Evolutionary conservation across 768 basidiomycete genomes (phyloP), one percentile per base, ranked within the genome.

Genomic region (Tricholoma terreum): DNA sequence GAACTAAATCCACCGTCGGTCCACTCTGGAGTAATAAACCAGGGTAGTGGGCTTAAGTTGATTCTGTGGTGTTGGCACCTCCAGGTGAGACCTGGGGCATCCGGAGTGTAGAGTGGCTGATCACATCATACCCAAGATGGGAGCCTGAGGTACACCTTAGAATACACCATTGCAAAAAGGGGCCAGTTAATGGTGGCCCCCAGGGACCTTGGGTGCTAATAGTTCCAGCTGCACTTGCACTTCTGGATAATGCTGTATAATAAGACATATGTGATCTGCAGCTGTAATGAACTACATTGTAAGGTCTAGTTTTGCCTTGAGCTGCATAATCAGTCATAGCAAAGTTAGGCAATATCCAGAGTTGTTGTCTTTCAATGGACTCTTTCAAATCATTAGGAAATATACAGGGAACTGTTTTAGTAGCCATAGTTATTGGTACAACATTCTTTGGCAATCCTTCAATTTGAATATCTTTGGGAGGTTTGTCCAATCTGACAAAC

Each of bases 401-500:
- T 50, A 31, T 8, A 50, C 50, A 50, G 10, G 17, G 15, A 14
- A 33, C 50, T 43, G 19, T 52, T 21, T 33, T 22, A 11, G 50
- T 34, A 7, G 21, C 50, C 33, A 31, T 52, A 19, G 24, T 22
- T 6, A 52, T 52, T 38, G 52, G 52, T 7, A 53, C 61, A 1
- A 59, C 54, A 57, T 62, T 62, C 1, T 11, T 33, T 9, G 58
- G 61, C 14, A 62, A 36, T 2, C 61, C 58, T 31, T 19, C 19
- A 21, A 62, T 53, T 9, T 50, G 11, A 5, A 62, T 36, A 19
- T n/a, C 11, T 19, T 48, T 43, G 8, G 61, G 54, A 9, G 61
- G 61, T 4, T 57, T 59, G 22, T 48, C 27, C 12, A 61, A 51
- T 21, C 52, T 30, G 17, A 62, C 52, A 57, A 56, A 62, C 21